Conservation (phyloP, 345 rosid species). For the Eutrema heterophyllum region DNA sequence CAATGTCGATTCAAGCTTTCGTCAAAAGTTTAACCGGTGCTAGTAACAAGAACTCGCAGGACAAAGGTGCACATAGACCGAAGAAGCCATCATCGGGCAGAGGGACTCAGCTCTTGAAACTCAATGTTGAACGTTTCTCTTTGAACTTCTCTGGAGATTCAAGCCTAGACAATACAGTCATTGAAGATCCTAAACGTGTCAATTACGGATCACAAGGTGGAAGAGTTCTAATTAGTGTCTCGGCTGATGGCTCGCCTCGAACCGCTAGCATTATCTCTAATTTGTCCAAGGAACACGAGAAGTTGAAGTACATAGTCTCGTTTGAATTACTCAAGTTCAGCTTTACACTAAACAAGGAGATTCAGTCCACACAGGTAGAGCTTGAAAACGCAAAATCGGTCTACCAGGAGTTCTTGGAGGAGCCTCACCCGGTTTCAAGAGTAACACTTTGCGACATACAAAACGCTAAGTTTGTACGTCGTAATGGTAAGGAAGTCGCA, state of each 20-base stretch:
- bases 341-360: slow-evolving; percentile 73
- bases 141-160: slow-evolving; percentile 65
- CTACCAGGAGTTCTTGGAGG: slow-evolving; percentile 67
- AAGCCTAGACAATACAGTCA: slow-evolving; percentile 55
- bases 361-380: slow-evolving; percentile 77
- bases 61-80: slow-evolving; percentile 38
- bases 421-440: slow-evolving; percentile 45
- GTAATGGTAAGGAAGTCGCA: slow-evolving; percentile 74
- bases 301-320: slow-evolving; percentile 60
- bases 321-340: slow-evolving; percentile 66
- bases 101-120: slow-evolving; percentile 66
- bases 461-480: slow-evolving; percentile 83
- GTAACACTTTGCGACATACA: slow-evolving; percentile 70
- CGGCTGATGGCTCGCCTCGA: slow-evolving; percentile 78
- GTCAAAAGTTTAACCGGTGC: slow-evolving; percentile 47
- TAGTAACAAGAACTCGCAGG: slow-evolving; percentile 44
- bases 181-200: slow-evolving; percentile 93
- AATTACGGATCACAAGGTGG: slow-evolving; percentile 99
- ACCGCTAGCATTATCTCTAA: slow-evolving; percentile 58
- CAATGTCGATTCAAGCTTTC: slow-evolving; percentile 61
- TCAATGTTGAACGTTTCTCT: slow-evolving; percentile 74
- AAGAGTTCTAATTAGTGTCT: slow-evolving; percentile 52
- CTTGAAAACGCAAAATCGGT: slow-evolving; percentile 79
- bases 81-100: slow-evolving; percentile 66
- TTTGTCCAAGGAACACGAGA: slow-evolving; percentile 48